Conservation (phyloP, 805 yeast genomes). For the Monosporozyma aerobia region DNA sequence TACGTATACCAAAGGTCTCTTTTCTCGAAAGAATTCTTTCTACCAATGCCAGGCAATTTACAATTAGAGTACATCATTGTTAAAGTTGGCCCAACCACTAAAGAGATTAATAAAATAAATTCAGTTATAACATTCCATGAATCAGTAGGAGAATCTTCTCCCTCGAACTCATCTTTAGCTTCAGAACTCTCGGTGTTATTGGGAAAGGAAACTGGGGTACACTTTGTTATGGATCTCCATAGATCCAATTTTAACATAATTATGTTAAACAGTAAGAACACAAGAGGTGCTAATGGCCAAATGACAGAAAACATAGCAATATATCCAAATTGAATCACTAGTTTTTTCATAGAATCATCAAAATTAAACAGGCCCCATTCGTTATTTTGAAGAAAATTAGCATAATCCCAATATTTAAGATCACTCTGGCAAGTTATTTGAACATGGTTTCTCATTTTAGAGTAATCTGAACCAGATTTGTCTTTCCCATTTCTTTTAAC, state of each 20-base stretch:
- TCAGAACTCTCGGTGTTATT: background rate
- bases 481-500: constrained; percentile 1
- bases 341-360: constrained; percentile 59
- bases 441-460: constrained; percentile 9
- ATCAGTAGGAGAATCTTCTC: constrained; percentile 20
- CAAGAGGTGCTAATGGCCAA: constrained; percentile 79
- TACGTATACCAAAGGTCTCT: constrained; percentile 17
- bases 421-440: constrained; percentile 38
- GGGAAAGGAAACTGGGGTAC: constrained; percentile 13
- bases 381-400: constrained; percentile 35
- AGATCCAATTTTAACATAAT: constrained; percentile 30
- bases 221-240: constrained; percentile 26
- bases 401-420: constrained; percentile 41
- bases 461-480: constrained; percentile 5
- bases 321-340: constrained; percentile 73
- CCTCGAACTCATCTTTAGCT: background rate
- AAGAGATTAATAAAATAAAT: constrained; percentile 60
- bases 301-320: constrained; percentile 60
- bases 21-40: constrained; percentile 9
- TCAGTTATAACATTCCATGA: constrained; percentile 71
- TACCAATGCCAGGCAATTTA: constrained; percentile 27
- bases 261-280: constrained; percentile 52
- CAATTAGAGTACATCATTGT: constrained; percentile 63
- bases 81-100: constrained; percentile 59
- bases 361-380: constrained; percentile 30